Base-by-base conservation (phyloP, 2,329 filamentous ascomycete genomes). In the Phoma herbarum region DNA sequence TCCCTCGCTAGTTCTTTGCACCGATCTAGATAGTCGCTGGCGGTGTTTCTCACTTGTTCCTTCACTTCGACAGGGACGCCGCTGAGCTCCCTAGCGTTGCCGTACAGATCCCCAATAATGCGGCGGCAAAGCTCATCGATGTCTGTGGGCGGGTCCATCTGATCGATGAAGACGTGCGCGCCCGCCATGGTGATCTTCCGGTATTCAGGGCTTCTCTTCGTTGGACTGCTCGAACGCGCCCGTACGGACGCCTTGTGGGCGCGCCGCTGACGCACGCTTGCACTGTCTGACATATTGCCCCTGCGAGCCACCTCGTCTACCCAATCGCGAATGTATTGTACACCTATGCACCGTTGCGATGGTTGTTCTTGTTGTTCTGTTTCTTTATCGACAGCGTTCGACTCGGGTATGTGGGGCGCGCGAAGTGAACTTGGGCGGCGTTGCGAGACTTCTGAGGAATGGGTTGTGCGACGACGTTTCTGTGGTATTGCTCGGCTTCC, bases 191-290 rank as follows among this genome's bases (percentile, higher is more conserved):
- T 28, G n/a, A 23, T 50, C 33, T 41, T 20, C 20, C 47, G 31
- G 28, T 50, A 50, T 50, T 50, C 47, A 37, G 33, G 47, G 33
- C 47, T 50, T 28, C 31, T 50, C 33, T 50, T 50, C 14, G 47
- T 50, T 41, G 47, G 47, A 23, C 47, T 50, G 33, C n/a, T 22
- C 23, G 47, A 50, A 39, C 47, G 47, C 22, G 47, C 22, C 33
- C 47, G 47, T 20, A 41, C 31, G 47, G 22, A 33, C 22, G 47
- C 33, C 47, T 41, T 50, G 47, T 25, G 47, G 20, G 47, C 47
- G 33, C 47, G 47, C 35, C 47, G 47, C 47, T 39, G 47, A 22
- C 43, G 16, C 26, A 20, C 16, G 47, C 47, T 50, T 20, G 47
- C 14, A 26, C 33, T 12, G 31, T 50, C 33, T 22, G 47, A 39